Evolutionary conservation across 768 basidiomycete genomes (phyloP).

Genomic region (Lentinula sp.): DNA sequence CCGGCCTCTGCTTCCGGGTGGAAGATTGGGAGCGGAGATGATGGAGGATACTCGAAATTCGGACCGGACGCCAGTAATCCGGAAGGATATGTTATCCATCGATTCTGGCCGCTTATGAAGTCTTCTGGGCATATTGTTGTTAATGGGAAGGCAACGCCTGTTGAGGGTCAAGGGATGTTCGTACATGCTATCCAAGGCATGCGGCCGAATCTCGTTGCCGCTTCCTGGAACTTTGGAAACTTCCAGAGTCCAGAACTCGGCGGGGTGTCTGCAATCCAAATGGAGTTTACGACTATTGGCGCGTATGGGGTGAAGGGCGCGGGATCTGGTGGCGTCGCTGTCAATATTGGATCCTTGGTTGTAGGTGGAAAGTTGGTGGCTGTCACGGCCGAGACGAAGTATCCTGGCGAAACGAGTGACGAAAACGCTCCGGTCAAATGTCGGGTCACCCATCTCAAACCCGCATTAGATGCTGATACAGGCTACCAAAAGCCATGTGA

Average conservation of each 20-base stretch:
- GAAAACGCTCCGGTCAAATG: slow-evolving; percentile 50
- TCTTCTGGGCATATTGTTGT: slow-evolving; percentile 63
- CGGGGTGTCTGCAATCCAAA: slow-evolving; percentile 82
- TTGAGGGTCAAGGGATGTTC: slow-evolving; percentile 75
- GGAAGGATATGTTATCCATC: slow-evolving; percentile 84
- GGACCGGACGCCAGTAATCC: slow-evolving; percentile 62
- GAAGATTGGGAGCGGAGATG: slow-evolving; percentile 84
- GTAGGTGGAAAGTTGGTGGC: slow-evolving; percentile 69
- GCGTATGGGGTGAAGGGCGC: slow-evolving; percentile 72
- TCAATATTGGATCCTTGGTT: slow-evolving; percentile 84
- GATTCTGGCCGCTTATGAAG: slow-evolving; percentile 77
- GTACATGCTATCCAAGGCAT: slow-evolving; percentile 98
- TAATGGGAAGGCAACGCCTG: slow-evolving; percentile 52
- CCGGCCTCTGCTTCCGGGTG: slow-evolving; percentile 74
- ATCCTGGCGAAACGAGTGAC: slow-evolving; percentile 52
- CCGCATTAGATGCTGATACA: slow-evolving; percentile 69
- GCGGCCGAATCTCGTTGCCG: slow-evolving; percentile 90
- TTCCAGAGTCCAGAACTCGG: slow-evolving; percentile 76
- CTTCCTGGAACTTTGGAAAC: slow-evolving; percentile 92
- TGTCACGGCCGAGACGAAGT: slow-evolving; percentile 77
- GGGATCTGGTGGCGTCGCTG: slow-evolving; percentile 77
- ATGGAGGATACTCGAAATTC: slow-evolving; percentile 88
- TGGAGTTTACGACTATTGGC: slow-evolving; percentile 90
- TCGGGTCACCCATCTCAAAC: slow-evolving; percentile 57
- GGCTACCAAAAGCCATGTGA: slow-evolving; percentile 70